Percentiles rank a stretch among this genome's conserved stretches.
Conservation (phyloP, 1,284 basidiomycete genomes). For the Pholiota adiposa region DNA sequence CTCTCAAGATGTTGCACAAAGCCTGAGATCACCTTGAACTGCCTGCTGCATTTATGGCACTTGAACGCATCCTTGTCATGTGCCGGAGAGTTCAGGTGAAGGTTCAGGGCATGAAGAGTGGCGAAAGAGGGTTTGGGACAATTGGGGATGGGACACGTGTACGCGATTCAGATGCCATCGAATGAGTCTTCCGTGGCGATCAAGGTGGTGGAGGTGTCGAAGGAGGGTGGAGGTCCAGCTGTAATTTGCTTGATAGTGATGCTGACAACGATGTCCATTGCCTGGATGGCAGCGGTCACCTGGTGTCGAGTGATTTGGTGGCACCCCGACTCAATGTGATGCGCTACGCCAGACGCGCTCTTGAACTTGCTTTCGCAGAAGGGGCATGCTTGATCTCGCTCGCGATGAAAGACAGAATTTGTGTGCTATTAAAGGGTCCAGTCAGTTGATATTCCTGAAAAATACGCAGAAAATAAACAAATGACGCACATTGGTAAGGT, state of each 20-base stretch:
- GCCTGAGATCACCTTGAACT: constrained; percentile 40
- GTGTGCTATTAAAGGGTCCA: constrained; percentile 28
- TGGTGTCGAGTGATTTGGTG: constrained; percentile 38
- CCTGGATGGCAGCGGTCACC: constrained; percentile 38
- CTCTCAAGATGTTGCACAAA: constrained; percentile 48
- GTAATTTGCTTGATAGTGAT: constrained; percentile 37
- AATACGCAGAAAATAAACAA: background rate
- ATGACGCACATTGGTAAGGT: constrained; percentile 23
- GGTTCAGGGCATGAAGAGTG: constrained; percentile 36
- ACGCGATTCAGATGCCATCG: constrained; percentile 43
- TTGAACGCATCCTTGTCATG: constrained; percentile 46
- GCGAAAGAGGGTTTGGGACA: constrained; percentile 39
- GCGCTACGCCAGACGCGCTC: constrained; percentile 37
- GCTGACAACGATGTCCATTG: constrained; percentile 35
- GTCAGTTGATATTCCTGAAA: background rate
- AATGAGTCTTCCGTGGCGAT: constrained; percentile 38
- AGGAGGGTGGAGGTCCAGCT: constrained; percentile 19
- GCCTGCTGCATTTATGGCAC: constrained; percentile 44
- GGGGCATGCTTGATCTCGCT: constrained; percentile 32
- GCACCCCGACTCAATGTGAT: constrained; percentile 44
- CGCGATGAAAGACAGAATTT: constrained; percentile 28
- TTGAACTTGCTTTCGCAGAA: constrained; percentile 38
- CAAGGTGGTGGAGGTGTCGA: constrained; percentile 23
- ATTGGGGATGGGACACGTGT: constrained; percentile 46
- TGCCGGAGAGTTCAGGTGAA: constrained; percentile 44